Percentiles rank a stretch among this genome's conserved stretches.
Conservation (phyloP, 108 stramenopile genomes). For the Cyclotella distinguenda region DNA sequence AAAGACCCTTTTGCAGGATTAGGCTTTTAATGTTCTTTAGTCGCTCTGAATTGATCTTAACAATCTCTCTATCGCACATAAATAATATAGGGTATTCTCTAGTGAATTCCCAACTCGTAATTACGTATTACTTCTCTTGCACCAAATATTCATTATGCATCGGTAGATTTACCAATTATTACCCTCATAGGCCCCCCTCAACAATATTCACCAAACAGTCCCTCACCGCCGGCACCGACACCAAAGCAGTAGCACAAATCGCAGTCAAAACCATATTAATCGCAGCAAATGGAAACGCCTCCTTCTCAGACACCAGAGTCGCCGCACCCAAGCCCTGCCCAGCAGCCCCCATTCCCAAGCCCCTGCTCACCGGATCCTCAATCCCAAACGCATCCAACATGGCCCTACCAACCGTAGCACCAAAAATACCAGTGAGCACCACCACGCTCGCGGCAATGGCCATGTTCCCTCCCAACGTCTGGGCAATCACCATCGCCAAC, state of each 20-base stretch:
- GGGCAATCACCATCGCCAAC: constrained; percentile 51
- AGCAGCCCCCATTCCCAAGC: constrained; percentile 57
- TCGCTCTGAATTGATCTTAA: background rate
- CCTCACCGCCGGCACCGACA: constrained; percentile 49
- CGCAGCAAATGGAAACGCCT: constrained; percentile 64
- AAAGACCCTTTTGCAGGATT: constrained; percentile 48
- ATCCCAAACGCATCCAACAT: constrained; percentile 39
- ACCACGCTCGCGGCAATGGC: constrained; percentile 51
- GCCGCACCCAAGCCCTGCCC: constrained; percentile 57
- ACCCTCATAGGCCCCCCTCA: constrained; percentile 26
- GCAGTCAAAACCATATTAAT: constrained; percentile 58
- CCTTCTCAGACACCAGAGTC: constrained; percentile 51
- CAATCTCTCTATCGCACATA: background rate
- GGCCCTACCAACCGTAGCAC: constrained; percentile 44
- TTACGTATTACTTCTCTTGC: no score
- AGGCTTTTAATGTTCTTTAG: constrained; percentile 22
- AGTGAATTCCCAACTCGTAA: no score
- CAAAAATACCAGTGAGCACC: constrained; percentile 56
- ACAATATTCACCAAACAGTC: constrained; percentile 36
- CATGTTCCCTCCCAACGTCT: constrained; percentile 51
- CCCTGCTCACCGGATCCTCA: constrained; percentile 51
- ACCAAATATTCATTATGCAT: background rate
- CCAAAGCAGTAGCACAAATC: constrained; percentile 43
- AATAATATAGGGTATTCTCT: no score
- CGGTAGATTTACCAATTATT: background rate